Percentiles rank a stretch among this genome's conserved stretches.
These are phyloP conservation scores for Collybia nuda DNA, from an alignment of 768 basidiomycete species.

Conservation along the genomic window DNA sequence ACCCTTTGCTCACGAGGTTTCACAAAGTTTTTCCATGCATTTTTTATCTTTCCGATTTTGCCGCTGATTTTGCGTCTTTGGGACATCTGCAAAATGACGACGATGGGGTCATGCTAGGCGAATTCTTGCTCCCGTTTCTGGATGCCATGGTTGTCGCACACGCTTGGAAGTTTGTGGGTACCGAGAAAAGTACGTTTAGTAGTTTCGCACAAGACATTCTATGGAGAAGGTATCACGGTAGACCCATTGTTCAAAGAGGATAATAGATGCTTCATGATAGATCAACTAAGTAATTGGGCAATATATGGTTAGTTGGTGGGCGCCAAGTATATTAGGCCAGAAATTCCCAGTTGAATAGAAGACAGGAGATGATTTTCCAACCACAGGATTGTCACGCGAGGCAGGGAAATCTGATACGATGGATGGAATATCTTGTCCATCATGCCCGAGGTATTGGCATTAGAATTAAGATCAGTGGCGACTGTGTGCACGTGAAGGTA, in stretches of 20 bases:
- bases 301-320: background rate
- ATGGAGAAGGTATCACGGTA: slow-evolving; percentile 59
- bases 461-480: too few relatives aligned
- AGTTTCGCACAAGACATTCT: slow-evolving; percentile 65
- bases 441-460: too few relatives aligned
- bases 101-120: slow-evolving; percentile 47
- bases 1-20: slow-evolving; percentile 47
- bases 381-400: too few relatives aligned
- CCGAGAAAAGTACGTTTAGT: slow-evolving; percentile 76
- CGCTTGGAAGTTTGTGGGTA: slow-evolving; percentile 61
- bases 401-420: too few relatives aligned
- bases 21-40: slow-evolving; percentile 60
- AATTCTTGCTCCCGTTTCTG: slow-evolving; percentile 58
- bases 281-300: background rate
- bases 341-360: too few relatives aligned
- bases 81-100: slow-evolving; percentile 37
- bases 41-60: slow-evolving; percentile 58
- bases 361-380: too few relatives aligned
- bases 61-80: slow-evolving; percentile 25
- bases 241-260: slow-evolving; percentile 50
- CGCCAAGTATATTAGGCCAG: too few relatives aligned
- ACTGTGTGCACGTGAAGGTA: too few relatives aligned
- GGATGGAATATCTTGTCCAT: too few relatives aligned
- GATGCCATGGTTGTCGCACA: slow-evolving; percentile 70
- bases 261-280: slow-evolving; percentile 13